Conservation (phyloP, 2,329 filamentous ascomycete species). For the Mollisia scopiformis region DNA sequence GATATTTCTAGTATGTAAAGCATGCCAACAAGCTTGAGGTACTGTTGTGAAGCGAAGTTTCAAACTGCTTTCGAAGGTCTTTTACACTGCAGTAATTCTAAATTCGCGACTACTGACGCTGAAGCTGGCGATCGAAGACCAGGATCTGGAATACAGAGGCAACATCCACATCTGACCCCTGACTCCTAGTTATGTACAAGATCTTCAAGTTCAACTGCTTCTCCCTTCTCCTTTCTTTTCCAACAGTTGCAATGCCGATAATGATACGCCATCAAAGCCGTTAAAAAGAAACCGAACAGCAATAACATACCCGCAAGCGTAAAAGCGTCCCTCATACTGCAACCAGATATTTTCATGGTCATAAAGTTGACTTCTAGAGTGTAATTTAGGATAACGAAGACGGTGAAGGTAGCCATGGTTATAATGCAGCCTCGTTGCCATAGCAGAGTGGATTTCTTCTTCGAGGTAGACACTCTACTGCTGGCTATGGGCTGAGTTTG, state of each 20-base stretch:
- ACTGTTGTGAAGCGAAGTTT: too few species aligned
- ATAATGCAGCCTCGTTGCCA: not conserved
- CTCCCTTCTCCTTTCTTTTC: not conserved
- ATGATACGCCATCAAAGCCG: not conserved
- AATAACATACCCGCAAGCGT: not conserved
- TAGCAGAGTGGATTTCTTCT: not conserved
- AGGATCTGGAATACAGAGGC: too few species aligned
- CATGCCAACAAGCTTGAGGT: too few species aligned
- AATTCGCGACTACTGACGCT: too few species aligned
- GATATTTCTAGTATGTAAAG: too few species aligned
- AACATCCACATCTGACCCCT: too few species aligned
- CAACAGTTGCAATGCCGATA: slow-evolving; percentile 1
- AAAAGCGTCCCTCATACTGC: not conserved
- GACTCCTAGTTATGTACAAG: too few species aligned
- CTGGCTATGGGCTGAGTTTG: not conserved
- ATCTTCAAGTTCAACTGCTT: not conserved
- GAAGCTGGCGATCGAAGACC: too few species aligned
- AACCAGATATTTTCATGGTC: not conserved
- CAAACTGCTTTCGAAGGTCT: too few species aligned
- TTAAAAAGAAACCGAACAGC: not conserved
- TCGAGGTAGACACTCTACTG: not conserved
- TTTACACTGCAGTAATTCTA: too few species aligned
- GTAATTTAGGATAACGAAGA: not conserved
- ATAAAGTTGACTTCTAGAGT: not conserved
- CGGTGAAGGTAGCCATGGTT: not conserved